These are phyloP conservation scores for Xerocomellus chrysenteron DNA, from an alignment of 768 basidiomycete species.

Conservation along the genomic window DNA sequence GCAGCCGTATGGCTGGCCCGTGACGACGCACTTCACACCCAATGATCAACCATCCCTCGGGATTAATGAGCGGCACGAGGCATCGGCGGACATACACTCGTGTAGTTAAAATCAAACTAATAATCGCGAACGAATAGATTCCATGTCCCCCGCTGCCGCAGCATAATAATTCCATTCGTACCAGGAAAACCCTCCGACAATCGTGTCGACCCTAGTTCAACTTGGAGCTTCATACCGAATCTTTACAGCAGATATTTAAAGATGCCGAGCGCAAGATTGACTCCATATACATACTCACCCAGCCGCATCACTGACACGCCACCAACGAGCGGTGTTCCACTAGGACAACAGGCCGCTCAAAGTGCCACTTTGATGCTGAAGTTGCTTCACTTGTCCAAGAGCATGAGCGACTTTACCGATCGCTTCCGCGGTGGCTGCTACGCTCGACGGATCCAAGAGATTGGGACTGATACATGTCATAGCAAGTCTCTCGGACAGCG, in stretches of 20 bases:
- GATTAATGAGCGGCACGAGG: slow-evolving; percentile 10
- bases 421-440: slow-evolving; percentile 64
- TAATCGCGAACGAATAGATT: neutral
- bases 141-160: neutral
- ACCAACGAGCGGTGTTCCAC: neutral
- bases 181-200: slow-evolving; percentile 1
- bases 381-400: slow-evolving; percentile 55
- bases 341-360: slow-evolving; percentile 17
- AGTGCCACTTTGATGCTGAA: slow-evolving; percentile 41
- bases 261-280: neutral
- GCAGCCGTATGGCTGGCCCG: slow-evolving; percentile 36
- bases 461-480: slow-evolving; percentile 39
- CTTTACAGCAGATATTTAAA: neutral
- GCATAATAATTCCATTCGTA: neutral
- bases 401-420: slow-evolving; percentile 66
- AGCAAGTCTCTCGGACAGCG: slow-evolving; percentile 51
- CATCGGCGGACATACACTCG: neutral
- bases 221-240: neutral
- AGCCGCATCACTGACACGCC: slow-evolving; percentile 11
- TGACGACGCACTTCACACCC: neutral
- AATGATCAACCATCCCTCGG: slow-evolving; percentile 1
- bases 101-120: neutral
- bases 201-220: neutral
- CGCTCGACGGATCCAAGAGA: slow-evolving; percentile 45
- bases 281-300: neutral